phyloP scores from a whole-genome alignment of 2,329 filamentous ascomycete species.

The Botryotinia convoluta region DNA sequence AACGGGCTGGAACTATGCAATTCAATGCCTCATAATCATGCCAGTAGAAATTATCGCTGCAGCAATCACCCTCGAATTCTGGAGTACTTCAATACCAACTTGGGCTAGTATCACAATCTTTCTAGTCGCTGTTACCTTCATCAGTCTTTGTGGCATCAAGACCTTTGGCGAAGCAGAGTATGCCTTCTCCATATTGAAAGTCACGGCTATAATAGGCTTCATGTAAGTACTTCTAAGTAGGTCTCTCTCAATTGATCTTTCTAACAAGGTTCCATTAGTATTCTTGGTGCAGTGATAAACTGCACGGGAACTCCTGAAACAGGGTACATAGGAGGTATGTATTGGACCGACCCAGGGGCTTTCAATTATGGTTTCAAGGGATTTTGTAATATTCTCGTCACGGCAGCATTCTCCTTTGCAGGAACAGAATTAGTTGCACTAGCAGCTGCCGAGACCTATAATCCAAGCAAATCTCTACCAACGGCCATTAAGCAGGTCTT shows the following conservation, averaged over 20 bases:
- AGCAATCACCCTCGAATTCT: constrained; percentile 79
- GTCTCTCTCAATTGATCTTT: background rate
- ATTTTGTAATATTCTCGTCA: constrained; percentile 73
- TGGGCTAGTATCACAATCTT: constrained; percentile 85
- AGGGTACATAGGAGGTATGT: constrained; percentile 77
- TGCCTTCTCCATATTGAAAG: constrained; percentile 81
- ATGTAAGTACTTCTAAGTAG: constrained; percentile 55
- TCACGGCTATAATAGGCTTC: constrained; percentile 83
- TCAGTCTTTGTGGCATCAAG: constrained; percentile 86
- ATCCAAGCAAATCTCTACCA: constrained; percentile 76
- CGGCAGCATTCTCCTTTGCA: constrained; percentile 72
- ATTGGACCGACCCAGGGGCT: constrained; percentile 76
- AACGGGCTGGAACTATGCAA: constrained; percentile 91
- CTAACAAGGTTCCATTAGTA: constrained; percentile 46
- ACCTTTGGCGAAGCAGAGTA: constrained; percentile 91
- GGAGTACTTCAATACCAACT: constrained; percentile 71
- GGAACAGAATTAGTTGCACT: constrained; percentile 77
- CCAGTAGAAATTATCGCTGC: constrained; percentile 86
- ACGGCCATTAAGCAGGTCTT: constrained; percentile 94
- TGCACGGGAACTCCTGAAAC: constrained; percentile 72
- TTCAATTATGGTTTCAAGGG: constrained; percentile 82
- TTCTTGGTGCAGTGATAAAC: constrained; percentile 83
- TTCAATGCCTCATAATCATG: constrained; percentile 82
- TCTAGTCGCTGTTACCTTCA: constrained; percentile 67
- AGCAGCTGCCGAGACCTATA: constrained; percentile 75